phyloP scores from a whole-genome alignment of 768 basidiomycete species.

The Boletus rubescentipes region DNA sequence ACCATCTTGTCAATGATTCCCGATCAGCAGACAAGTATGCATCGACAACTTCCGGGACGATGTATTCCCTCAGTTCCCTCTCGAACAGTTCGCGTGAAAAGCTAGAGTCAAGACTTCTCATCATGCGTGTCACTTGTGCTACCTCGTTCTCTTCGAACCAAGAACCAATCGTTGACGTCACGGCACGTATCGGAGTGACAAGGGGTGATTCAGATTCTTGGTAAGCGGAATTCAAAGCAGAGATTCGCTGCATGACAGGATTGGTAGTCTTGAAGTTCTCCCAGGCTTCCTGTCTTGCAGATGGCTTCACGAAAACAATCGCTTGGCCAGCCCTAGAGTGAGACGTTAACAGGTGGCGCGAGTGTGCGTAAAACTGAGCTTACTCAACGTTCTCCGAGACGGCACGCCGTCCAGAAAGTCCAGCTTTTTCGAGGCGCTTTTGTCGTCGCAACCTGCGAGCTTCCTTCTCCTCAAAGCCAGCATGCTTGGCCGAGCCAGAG shows the following conservation, averaged over 20 bases:
- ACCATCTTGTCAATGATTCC: constrained; percentile 86
- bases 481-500: constrained; percentile 89
- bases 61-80: constrained; percentile 91
- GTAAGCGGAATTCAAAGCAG: constrained; percentile 64
- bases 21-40: constrained; percentile 91
- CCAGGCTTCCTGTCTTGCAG: constrained; percentile 78
- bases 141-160: constrained; percentile 99
- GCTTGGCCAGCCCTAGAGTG: constrained; percentile 77
- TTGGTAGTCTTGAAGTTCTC: constrained; percentile 76
- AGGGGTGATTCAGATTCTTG: constrained; percentile 94
- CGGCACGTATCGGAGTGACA: constrained; percentile 73
- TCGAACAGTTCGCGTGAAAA: constrained; percentile 88
- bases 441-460: constrained; percentile 79
- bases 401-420: constrained; percentile 51
- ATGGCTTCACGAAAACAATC: constrained; percentile 80
- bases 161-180: constrained; percentile 82
- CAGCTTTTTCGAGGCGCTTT: constrained; percentile 80
- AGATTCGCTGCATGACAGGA: constrained; percentile 63
- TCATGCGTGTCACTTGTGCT: constrained; percentile 87
- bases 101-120: constrained; percentile 84
- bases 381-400: constrained; percentile 80
- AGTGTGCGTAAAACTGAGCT: constrained; percentile 28
- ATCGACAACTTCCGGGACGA: constrained; percentile 96
- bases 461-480: constrained; percentile 95
- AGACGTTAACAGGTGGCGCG: background rate